phyloP scores from a whole-genome alignment of 1,139 yeast species.

The Geotrichum citri-aurantii region DNA sequence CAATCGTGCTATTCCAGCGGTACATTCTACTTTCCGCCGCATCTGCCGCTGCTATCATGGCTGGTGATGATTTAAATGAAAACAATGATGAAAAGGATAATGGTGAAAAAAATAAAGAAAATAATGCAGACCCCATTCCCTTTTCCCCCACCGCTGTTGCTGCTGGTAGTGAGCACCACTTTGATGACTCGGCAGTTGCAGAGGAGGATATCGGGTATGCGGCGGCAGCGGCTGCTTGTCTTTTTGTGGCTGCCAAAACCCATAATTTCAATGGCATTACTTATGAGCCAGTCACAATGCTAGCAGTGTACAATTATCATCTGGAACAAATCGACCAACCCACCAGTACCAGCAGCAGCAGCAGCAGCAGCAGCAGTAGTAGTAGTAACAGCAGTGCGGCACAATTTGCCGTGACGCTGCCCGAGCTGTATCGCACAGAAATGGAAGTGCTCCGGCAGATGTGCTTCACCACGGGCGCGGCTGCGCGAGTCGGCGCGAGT shows the following conservation, averaged over 20 bases:
- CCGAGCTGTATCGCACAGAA: constrained; percentile 15
- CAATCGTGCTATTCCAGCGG: constrained; percentile 22
- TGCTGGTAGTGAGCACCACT: not conserved
- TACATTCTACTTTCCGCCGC: constrained; percentile 14
- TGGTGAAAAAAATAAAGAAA: too few species aligned
- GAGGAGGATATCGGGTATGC: not conserved
- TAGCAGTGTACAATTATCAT: not conserved
- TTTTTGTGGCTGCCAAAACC: constrained; percentile 18
- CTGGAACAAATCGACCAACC: not conserved
- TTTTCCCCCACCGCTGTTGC: not conserved
- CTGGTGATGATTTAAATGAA: too few species aligned
- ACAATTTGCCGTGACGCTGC: not conserved
- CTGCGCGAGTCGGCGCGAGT: not conserved
- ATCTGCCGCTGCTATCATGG: not conserved
- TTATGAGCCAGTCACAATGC: constrained; percentile 5
- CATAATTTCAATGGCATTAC: constrained; percentile 8
- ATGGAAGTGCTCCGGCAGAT: constrained; percentile 21
- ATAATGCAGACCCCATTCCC: not conserved
- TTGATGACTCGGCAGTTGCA: not conserved
- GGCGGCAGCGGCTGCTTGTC: constrained; percentile 15
- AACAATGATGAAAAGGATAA: not conserved
- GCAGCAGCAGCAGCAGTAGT: not conserved
- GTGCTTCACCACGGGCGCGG: constrained; percentile 23
- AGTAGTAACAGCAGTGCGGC: not conserved
- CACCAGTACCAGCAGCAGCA: not conserved